These are phyloP conservation scores for Lupinus albus DNA, from an alignment of 306 rosid species.

Conservation along the genomic window DNA sequence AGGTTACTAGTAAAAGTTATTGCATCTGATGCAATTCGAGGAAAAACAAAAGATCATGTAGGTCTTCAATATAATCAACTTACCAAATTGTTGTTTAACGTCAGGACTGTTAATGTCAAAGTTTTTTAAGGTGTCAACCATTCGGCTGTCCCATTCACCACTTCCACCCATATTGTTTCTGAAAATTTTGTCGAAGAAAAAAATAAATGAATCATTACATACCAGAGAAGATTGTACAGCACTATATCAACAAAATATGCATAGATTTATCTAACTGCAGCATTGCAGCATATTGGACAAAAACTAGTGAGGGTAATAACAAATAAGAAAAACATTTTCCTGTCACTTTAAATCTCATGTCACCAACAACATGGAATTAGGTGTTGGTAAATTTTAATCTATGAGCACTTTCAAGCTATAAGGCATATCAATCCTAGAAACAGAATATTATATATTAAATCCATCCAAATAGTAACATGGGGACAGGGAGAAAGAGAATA, in stretches of 20 bases:
- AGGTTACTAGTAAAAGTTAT: conserved; percentile 1
- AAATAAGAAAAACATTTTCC: conserved; percentile 9
- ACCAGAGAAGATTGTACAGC: conserved; percentile 17
- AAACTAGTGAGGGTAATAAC: conserved; percentile 19
- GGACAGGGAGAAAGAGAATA: conserved; percentile 2
- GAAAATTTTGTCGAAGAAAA: conserved; percentile 22
- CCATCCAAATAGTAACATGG: neutral
- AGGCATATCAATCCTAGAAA: conserved; percentile 11
- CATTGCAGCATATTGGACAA: conserved; percentile 14
- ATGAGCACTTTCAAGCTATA: neutral
- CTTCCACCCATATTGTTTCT: conserved; percentile 87
- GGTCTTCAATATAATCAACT: conserved; percentile 12
- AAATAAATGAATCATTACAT: conserved; percentile 12
- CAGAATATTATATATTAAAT: neutral
- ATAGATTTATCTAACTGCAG: conserved; percentile 34
- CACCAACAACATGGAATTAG: neutral
- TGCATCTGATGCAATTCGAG: neutral
- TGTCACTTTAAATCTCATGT: conserved; percentile 16
- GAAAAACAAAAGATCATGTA: neutral
- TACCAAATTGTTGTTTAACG: conserved; percentile 97
- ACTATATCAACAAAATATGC: conserved; percentile 20
- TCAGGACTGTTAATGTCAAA: conserved; percentile 96
- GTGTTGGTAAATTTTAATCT: conserved; percentile 1
- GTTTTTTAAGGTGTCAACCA: conserved; percentile 89
- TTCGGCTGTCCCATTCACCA: conserved; percentile 79